A percentile compares a stretch with the other conserved stretches of the same genome.
Conservation (phyloP, 2,329 filamentous ascomycete species). For the Cryphonectria carpinicola region DNA sequence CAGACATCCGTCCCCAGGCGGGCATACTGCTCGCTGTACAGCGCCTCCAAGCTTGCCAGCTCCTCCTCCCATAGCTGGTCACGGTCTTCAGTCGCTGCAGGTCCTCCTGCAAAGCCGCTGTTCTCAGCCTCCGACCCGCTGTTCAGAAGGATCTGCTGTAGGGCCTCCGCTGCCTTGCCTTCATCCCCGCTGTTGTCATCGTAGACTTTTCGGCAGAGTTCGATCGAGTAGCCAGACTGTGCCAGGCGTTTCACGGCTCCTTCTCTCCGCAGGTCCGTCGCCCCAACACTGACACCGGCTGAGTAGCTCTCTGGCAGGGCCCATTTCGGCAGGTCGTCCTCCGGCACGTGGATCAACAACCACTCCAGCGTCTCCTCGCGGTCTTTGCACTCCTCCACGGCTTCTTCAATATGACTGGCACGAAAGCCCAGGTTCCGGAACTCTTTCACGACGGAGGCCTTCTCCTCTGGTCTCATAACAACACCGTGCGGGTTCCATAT, state of each 20-base stretch:
- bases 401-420: slow-evolving; percentile 87
- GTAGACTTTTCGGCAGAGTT: slow-evolving; percentile 79
- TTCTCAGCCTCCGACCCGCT: slow-evolving; percentile 42
- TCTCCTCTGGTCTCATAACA: slow-evolving; percentile 62
- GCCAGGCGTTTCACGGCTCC: slow-evolving; percentile 81
- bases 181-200: slow-evolving; percentile 75
- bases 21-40: slow-evolving; percentile 76
- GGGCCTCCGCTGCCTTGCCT: slow-evolving; percentile 72
- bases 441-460: slow-evolving; percentile 68
- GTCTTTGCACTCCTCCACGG: slow-evolving; percentile 84
- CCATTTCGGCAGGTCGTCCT: slow-evolving; percentile 94
- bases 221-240: slow-evolving; percentile 80
- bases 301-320: slow-evolving; percentile 89
- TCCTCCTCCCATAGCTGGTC: slow-evolving; percentile 83
- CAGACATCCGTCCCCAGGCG: slow-evolving; percentile 66
- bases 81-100: slow-evolving; percentile 38
- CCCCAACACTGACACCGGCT: slow-evolving; percentile 85
- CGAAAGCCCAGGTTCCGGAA: slow-evolving; percentile 82
- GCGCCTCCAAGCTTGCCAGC: slow-evolving; percentile 79
- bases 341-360: slow-evolving; percentile 94
- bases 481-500: slow-evolving; percentile 86
- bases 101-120: slow-evolving; percentile 33
- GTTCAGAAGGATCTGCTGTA: slow-evolving; percentile 71
- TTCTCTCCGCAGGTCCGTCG: slow-evolving; percentile 79
- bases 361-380: slow-evolving; percentile 92